Percentiles rank a stretch among this genome's conserved stretches.
Evolutionary conservation across 805 yeast genomes (phyloP).

Genomic region (Candida lessepsii): DNA sequence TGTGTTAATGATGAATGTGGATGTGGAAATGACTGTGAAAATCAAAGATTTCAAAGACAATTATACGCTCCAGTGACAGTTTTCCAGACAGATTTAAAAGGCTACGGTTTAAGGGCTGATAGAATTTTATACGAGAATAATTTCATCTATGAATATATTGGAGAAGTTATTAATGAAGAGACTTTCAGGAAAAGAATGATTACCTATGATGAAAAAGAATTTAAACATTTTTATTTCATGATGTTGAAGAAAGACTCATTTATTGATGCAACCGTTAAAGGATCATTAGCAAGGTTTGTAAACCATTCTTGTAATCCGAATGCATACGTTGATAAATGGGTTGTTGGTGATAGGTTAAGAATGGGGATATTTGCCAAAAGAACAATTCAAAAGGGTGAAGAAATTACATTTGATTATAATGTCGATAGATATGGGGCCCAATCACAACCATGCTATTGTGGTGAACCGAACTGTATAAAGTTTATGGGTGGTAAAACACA

Average conservation of each 20-base stretch:
- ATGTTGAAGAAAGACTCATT: constrained; percentile 91
- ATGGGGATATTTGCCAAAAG: constrained; percentile 96
- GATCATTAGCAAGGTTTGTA: constrained; percentile 86
- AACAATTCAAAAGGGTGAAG: constrained; percentile 73
- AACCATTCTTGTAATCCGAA: constrained; percentile 96
- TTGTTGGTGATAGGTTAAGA: constrained; percentile 80
- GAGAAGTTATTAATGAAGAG: constrained; percentile 85
- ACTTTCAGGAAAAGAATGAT: constrained; percentile 74
- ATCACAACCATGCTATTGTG: constrained; percentile 93
- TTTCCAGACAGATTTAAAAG: constrained; percentile 80
- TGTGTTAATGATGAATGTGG: constrained; percentile 67
- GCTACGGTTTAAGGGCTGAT: constrained; percentile 84
- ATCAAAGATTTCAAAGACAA: constrained; percentile 81
- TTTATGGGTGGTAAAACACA: constrained; percentile 96
- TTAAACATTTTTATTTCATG: constrained; percentile 91
- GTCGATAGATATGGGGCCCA: constrained; percentile 96
- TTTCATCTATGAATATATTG: constrained; percentile 90
- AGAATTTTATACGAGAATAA: constrained; percentile 53
- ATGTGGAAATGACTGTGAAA: constrained; percentile 80
- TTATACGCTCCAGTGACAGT: constrained; percentile 77
- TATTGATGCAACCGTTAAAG: constrained; percentile 90
- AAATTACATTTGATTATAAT: constrained; percentile 87
- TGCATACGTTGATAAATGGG: constrained; percentile 96
- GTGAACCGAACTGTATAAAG: constrained; percentile 88
- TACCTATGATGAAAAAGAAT: constrained; percentile 64